These are phyloP conservation scores for Protomyces inundatus DNA, from an alignment of 1,139 yeast species.

Conservation along the genomic window DNA sequence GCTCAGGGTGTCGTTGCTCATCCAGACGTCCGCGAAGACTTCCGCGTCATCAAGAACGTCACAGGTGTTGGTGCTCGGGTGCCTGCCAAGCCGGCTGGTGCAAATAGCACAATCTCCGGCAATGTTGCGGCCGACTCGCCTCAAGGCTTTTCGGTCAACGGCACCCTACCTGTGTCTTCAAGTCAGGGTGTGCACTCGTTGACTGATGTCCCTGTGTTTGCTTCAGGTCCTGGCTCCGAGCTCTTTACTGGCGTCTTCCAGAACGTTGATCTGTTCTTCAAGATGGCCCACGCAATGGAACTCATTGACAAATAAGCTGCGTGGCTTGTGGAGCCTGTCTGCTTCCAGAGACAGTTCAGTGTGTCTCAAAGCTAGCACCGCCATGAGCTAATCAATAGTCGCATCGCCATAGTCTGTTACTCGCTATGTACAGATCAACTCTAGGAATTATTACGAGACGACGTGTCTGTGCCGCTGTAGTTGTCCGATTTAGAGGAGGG, in stretches of 20 bases:
- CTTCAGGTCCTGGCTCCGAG: constrained; percentile 2
- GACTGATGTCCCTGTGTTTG: constrained; percentile 9
- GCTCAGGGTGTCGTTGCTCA: constrained; percentile 7
- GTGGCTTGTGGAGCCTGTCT: too few species aligned
- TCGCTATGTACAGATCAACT: too few species aligned
- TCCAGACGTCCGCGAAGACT: constrained; percentile 11
- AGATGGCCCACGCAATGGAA: background rate
- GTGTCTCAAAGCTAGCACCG: too few species aligned
- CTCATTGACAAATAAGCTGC: too few species aligned
- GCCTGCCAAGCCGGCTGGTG: background rate
- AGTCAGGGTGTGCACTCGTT: constrained; percentile 8
- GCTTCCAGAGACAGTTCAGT: too few species aligned
- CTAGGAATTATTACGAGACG: too few species aligned
- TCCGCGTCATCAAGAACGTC: constrained; percentile 4
- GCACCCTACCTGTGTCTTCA: background rate
- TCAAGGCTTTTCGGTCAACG: background rate
- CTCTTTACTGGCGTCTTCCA: constrained; percentile 4
- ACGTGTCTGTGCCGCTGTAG: too few species aligned
- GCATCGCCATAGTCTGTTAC: too few species aligned
- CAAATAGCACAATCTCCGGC: background rate
- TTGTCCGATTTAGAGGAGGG: too few species aligned
- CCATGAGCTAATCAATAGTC: too few species aligned
- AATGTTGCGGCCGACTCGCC: constrained; percentile 1
- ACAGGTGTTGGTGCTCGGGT: background rate
- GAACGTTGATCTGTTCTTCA: background rate